phyloP scores from a whole-genome alignment of 805 yeast species.

The Wickerhamiella kurtzmanii region DNA sequence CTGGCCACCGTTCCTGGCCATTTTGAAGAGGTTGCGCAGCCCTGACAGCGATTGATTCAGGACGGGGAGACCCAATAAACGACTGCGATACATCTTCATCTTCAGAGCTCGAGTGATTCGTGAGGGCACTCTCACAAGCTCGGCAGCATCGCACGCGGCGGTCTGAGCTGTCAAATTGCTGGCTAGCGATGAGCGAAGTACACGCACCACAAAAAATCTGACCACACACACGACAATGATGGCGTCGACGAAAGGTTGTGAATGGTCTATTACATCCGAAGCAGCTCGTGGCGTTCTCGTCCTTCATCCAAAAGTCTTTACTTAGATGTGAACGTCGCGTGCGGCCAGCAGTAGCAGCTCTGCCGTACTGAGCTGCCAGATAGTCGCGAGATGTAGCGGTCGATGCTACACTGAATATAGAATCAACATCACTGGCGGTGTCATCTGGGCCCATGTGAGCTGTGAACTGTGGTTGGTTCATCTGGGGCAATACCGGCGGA shows the following conservation, averaged over 20 bases:
- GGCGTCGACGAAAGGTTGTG: constrained; percentile 67
- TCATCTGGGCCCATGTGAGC: constrained; percentile 2
- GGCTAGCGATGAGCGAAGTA: constrained; percentile 57
- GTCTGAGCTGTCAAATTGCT: constrained; percentile 39
- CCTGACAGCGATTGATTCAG: background rate
- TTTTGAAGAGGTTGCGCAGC: background rate
- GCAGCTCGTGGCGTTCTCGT: constrained; percentile 81
- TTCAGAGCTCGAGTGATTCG: constrained; percentile 8
- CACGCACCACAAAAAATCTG: constrained; percentile 84
- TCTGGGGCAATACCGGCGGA: background rate
- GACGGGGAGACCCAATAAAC: background rate
- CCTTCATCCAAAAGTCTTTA: constrained; percentile 91
- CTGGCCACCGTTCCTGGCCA: background rate
- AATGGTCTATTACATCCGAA: constrained; percentile 69
- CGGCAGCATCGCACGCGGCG: constrained; percentile 30
- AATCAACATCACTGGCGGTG: constrained; percentile 13
- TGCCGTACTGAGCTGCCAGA: constrained; percentile 18
- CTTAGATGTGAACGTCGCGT: constrained; percentile 30
- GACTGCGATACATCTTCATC: constrained; percentile 31
- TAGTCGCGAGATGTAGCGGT: constrained; percentile 18
- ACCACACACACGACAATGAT: constrained; percentile 93
- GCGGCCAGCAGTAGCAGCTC: constrained; percentile 9
- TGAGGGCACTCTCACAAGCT: constrained; percentile 16
- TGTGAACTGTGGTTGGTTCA: background rate
- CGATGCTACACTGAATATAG: constrained; percentile 15